These are phyloP conservation scores for Adenanthera pavonina DNA, from an alignment of 306 rosid genomes.

Conservation along the genomic window DNA sequence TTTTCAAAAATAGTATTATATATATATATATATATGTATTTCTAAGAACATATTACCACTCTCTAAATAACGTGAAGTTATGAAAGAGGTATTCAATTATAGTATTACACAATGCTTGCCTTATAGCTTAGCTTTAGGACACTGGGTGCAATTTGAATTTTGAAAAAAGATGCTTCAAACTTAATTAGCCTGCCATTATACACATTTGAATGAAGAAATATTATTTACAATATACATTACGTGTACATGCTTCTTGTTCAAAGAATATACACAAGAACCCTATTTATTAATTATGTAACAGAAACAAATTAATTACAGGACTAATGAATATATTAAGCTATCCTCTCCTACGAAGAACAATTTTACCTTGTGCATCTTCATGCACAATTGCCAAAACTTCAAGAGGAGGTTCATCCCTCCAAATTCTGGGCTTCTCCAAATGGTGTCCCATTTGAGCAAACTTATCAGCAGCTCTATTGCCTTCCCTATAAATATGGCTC, in stretches of 20 bases:
- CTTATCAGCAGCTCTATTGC: conserved; percentile 72
- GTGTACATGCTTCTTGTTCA: not conserved
- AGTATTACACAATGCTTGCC: not conserved
- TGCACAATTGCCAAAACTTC: conserved; percentile 52
- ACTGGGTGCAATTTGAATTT: not conserved
- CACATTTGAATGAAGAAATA: not conserved
- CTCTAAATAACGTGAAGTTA: not conserved
- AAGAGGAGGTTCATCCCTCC: conserved; percentile 61
- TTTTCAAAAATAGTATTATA: not conserved
- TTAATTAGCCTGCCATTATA: not conserved
- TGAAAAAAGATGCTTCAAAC: not conserved
- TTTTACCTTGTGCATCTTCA: conserved; percentile 80
- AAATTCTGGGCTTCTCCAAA: conserved; percentile 51
- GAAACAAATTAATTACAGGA: not conserved
- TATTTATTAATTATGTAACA: not conserved
- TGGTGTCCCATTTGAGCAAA: conserved; percentile 75
- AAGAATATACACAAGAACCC: conserved; percentile 13
- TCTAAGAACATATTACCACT: not conserved
- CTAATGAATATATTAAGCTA: not conserved
- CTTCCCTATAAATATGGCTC: conserved; percentile 71
- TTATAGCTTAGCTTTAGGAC: not conserved
- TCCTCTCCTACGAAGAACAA: conserved; percentile 55
- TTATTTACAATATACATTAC: not conserved
- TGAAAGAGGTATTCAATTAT: not conserved
- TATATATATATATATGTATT: not conserved